Percentiles rank a stretch among this genome's conserved stretches.
Evolutionary conservation across 805 yeast species (phyloP).

Genomic region (Sporopachydermia lactativora): DNA sequence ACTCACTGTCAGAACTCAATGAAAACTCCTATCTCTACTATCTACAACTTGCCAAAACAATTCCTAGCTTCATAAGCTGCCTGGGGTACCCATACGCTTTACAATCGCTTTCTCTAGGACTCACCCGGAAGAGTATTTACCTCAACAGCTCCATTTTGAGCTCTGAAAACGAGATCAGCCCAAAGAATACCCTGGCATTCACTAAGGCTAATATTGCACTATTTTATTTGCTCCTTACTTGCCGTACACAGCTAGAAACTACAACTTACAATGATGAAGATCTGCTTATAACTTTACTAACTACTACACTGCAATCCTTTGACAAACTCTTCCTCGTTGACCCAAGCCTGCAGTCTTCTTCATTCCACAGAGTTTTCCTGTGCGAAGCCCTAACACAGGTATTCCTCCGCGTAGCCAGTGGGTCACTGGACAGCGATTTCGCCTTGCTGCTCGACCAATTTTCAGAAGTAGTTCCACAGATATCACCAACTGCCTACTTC

Average conservation of each 20-base stretch:
- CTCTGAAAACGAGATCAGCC: background rate
- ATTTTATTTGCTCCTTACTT: too few species aligned
- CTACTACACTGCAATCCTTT: background rate
- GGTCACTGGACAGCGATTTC: background rate
- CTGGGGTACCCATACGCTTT: background rate
- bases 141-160: background rate
- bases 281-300: background rate
- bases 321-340: background rate
- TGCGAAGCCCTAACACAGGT: background rate
- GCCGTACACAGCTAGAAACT: too few species aligned
- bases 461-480: background rate
- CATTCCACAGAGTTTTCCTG: background rate
- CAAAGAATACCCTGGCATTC: background rate
- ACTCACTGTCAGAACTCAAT: background rate
- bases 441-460: background rate
- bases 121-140: background rate
- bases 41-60: background rate
- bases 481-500: background rate
- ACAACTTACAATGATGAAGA: background rate
- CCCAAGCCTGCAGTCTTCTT: background rate
- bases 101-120: background rate
- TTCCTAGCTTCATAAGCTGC: background rate
- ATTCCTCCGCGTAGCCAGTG: slow-evolving; percentile 1
- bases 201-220: background rate
- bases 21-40: background rate